Conservation (phyloP, 225 moss, liverwort and hornwort species). For the Marchantia paleacea region DNA sequence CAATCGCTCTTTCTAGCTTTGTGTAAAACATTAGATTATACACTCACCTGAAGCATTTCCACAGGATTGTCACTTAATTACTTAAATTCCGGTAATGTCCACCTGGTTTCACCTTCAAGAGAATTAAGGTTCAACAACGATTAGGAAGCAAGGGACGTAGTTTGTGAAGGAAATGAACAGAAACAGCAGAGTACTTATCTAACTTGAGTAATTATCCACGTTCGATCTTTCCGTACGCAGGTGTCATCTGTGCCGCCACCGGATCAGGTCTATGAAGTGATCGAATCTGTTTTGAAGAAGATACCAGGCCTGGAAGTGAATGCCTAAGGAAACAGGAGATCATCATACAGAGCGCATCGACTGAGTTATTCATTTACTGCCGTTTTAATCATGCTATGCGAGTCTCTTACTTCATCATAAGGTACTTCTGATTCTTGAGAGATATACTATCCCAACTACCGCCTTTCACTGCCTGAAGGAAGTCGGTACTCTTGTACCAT, state of each 20-base stretch:
- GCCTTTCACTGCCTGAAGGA: too few species aligned
- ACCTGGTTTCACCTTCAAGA: neutral
- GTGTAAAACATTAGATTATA: neutral
- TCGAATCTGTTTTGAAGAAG: too few species aligned
- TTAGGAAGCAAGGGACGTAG: neutral
- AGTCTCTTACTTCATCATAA: too few species aligned
- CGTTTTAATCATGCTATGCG: too few species aligned
- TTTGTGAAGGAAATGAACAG: neutral
- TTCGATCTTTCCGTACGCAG: constrained; percentile 20
- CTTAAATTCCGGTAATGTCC: neutral
- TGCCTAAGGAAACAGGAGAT: too few species aligned
- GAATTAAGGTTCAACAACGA: neutral
- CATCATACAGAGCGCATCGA: too few species aligned
- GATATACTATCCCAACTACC: too few species aligned
- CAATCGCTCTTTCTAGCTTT: neutral
- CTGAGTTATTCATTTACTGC: too few species aligned
- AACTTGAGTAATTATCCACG: neutral
- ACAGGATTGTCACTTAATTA: neutral
- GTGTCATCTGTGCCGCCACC: constrained; percentile 66
- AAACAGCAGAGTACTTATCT: neutral
- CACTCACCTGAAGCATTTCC: neutral
- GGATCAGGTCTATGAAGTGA: constrained; percentile 58
- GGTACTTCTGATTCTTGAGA: too few species aligned
- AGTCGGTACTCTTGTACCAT: too few species aligned
- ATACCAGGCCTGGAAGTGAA: too few species aligned